Percentiles rank a stretch among this genome's conserved stretches.
Conservation (phyloP, 768 basidiomycete species). For the Tremella mesenterica region DNA sequence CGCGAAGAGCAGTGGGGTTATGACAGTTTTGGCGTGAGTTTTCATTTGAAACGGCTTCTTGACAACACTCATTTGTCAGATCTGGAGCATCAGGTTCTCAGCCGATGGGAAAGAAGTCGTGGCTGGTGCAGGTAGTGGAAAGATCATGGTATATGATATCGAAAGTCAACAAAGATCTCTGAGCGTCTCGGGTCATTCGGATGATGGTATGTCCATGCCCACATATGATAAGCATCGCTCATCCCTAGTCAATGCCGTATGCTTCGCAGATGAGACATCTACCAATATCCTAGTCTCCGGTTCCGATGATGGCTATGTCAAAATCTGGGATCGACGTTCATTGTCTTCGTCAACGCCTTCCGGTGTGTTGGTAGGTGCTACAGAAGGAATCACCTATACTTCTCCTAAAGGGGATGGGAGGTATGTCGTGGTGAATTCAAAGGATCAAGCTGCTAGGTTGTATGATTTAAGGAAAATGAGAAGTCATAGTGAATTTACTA, state of each 20-base stretch:
- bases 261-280: conserved; percentile 86
- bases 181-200: conserved; percentile 72
- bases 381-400: conserved; percentile 86
- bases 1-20: conserved; percentile 17
- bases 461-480: conserved; percentile 96
- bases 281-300: conserved; percentile 92
- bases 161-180: conserved; percentile 67
- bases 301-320: conserved; percentile 86
- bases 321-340: conserved; percentile 72
- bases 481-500: conserved; percentile 59
- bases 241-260: conserved; percentile 67
- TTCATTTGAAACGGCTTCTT: conserved; percentile 45
- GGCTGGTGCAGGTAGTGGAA: conserved; percentile 59
- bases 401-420: conserved; percentile 94
- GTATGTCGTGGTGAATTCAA: conserved; percentile 90
- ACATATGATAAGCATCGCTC: not conserved
- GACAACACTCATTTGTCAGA: conserved; percentile 48
- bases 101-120: conserved; percentile 93
- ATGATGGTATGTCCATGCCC: conserved; percentile 52
- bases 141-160: conserved; percentile 75
- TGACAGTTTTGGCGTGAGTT: conserved; percentile 41
- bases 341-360: conserved; percentile 62
- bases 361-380: conserved; percentile 88
- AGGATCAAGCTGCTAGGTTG: conserved; percentile 81
- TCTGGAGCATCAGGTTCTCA: conserved; percentile 93